Evolutionary conservation across 768 basidiomycete species (phyloP), one percentile per base, ranked within the genome.

Genomic region (Antrodiella citrinella): DNA sequence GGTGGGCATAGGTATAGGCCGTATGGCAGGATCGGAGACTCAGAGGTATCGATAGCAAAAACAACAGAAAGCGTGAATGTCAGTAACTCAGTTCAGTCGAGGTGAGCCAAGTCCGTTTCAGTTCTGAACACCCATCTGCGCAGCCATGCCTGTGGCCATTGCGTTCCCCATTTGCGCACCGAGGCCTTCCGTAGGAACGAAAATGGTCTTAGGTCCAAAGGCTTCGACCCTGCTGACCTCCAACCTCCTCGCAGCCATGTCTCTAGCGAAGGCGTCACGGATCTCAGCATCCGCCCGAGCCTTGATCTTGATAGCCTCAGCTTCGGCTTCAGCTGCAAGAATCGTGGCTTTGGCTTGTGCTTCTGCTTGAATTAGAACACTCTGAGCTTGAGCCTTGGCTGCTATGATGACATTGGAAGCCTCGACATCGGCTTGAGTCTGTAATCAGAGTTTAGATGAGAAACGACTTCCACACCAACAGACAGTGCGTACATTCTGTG

Each of bases 291-390:
- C 86, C 1, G 86, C 86, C 2, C 67, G 54, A 0, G 84, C 80
- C 58, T 79, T 85, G 58, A 80, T 76, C 35, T 77, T 76, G 43
- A 80, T 70, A 0, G 87, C 83, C 54, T 75, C 75, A 0, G 86
- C 83, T 10, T 89, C 86, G 1, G 90, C 89, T 54, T 84, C 76
- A 1, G 86, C 86, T 4, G 78, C 76, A 53, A 90, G 61, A n/a
- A 81, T 75, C 1, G 82, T 89, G 1, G 87, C 87, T 60, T 88
- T 81, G 1, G 88, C 86, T 42, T 82, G 75, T 1, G 89, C 89
- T 56, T 81, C 75, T 3, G 90, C 86, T 56, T 84, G 82, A 49
- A 91, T 86, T 59, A 75, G 72, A 3, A 72, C 68, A 18, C 69
- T 69, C 59, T 88, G 69, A 4, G 90, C 87, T 51, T 80, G 77